phyloP scores from a whole-genome alignment of 495 filamentous ascomycete genomes.

The Platismatia glauca region DNA sequence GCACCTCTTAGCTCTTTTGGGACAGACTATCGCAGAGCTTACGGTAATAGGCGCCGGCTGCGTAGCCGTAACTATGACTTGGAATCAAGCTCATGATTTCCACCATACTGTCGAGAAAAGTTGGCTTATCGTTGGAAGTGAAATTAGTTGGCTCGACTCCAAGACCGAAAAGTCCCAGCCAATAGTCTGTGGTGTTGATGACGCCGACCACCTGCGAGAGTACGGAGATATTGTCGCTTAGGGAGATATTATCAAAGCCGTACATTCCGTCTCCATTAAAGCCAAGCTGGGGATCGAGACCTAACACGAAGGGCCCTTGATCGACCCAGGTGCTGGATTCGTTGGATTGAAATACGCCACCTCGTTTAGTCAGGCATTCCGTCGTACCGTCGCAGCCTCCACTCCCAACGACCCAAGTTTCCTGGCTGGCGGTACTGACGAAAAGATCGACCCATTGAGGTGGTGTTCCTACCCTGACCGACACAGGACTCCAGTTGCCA shows the following conservation, averaged over 20 bases:
- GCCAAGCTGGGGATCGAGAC: conserved; percentile 42
- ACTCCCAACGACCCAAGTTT: conserved; percentile 48
- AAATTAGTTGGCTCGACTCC: conserved; percentile 25
- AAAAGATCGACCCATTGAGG: conserved; percentile 49
- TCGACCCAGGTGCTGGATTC: conserved; percentile 47
- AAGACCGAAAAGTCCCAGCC: conserved; percentile 50
- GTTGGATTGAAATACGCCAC: conserved; percentile 43
- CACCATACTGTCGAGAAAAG: conserved; percentile 29
- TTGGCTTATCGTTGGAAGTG: conserved; percentile 14
- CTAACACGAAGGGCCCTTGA: conserved; percentile 47
- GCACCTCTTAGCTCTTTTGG: conserved; percentile 14
- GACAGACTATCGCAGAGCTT: conserved; percentile 7
- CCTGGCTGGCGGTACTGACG: conserved; percentile 46
- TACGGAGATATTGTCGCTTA: conserved; percentile 35
- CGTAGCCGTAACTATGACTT: conserved; percentile 58
- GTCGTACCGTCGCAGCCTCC: conserved; percentile 38
- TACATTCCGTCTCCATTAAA: conserved; percentile 47
- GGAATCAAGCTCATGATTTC: conserved; percentile 44
- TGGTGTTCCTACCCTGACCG: conserved; percentile 47
- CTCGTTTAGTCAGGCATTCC: conserved; percentile 34
- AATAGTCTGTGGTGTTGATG: conserved; percentile 48
- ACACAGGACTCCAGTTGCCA: conserved; percentile 27
- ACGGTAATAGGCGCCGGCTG: conserved; percentile 57
- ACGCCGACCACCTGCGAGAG: conserved; percentile 41
- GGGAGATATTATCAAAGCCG: conserved; percentile 48